These are phyloP conservation scores for Neospora caninum DNA, from an alignment of 169 alveolate genomes.

Conservation along the genomic window DNA sequence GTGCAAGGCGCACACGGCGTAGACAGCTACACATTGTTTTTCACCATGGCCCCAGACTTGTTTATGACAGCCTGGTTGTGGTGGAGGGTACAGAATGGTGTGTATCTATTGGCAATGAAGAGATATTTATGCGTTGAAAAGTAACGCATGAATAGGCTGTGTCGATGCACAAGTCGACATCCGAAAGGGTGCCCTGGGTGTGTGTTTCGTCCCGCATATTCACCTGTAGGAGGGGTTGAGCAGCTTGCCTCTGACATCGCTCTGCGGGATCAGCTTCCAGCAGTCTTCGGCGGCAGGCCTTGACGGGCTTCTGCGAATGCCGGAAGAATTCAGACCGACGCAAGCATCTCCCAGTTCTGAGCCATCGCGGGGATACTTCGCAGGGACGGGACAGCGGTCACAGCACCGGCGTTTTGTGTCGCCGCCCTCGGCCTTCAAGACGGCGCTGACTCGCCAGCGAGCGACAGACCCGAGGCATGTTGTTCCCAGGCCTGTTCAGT, in stretches of 20 bases:
- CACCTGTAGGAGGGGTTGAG: neutral
- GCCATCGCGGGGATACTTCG: neutral
- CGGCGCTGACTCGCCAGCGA: neutral
- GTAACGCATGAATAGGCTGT: too few species aligned
- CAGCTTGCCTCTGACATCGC: neutral
- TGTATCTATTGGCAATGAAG: too few species aligned
- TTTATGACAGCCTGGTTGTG: too few species aligned
- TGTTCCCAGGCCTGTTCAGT: constrained; percentile 60
- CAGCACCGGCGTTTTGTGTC: neutral
- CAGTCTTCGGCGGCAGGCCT: neutral
- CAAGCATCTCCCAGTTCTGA: neutral
- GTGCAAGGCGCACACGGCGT: too few species aligned
- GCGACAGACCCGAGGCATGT: neutral
- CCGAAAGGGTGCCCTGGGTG: neutral
- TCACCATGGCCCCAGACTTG: too few species aligned
- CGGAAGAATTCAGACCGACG: neutral
- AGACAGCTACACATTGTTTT: too few species aligned
- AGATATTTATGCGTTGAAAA: too few species aligned
- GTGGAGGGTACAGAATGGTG: too few species aligned
- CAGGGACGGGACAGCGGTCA: neutral
- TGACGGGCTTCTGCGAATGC: constrained; percentile 24
- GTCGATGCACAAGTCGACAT: too few species aligned
- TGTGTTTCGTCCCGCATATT: neutral
- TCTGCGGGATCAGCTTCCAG: neutral
- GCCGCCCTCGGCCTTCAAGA: neutral